Percentiles rank a stretch among this genome's conserved stretches.
phyloP scores from a whole-genome alignment of 2,329 filamentous ascomycete species.

The Paraconiothyrium brasiliense region DNA sequence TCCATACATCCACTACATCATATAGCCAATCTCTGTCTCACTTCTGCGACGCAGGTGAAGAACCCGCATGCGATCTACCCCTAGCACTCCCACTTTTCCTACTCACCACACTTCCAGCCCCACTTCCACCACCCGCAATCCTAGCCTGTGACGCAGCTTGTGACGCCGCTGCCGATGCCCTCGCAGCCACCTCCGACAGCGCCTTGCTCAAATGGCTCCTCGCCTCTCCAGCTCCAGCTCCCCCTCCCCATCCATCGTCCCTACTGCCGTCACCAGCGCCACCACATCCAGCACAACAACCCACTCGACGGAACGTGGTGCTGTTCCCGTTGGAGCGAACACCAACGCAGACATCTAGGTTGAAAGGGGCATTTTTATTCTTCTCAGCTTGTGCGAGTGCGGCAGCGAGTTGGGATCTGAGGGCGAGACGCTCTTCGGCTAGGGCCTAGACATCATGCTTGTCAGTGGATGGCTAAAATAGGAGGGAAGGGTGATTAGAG shows the following conservation, averaged over 20 bases:
- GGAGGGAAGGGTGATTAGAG: background rate
- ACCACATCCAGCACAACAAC: constrained; percentile 1
- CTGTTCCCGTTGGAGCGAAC: background rate
- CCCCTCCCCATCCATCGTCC: background rate
- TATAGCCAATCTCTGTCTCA: background rate
- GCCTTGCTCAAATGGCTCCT: background rate
- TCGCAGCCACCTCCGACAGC: background rate
- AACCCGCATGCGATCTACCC: background rate
- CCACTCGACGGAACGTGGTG: background rate
- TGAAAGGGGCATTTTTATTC: background rate
- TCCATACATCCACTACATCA: background rate
- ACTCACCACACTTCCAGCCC: background rate
- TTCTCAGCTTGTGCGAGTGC: background rate
- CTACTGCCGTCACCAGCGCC: background rate
- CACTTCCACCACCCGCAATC: background rate
- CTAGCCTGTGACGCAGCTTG: background rate
- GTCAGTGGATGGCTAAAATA: background rate
- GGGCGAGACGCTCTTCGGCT: background rate
- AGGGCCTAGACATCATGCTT: background rate
- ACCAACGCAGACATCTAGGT: constrained; percentile 10
- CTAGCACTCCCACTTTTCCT: background rate
- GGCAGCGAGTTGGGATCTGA: constrained; percentile 2
- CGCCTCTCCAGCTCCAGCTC: background rate
- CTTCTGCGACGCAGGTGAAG: constrained; percentile 1
- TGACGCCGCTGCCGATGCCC: background rate